A percentile compares a stretch with the other conserved stretches of the same genome.
Conservation (phyloP, 192 early-diverging fungal genomes). For the Gamsiella multidivaricata region DNA sequence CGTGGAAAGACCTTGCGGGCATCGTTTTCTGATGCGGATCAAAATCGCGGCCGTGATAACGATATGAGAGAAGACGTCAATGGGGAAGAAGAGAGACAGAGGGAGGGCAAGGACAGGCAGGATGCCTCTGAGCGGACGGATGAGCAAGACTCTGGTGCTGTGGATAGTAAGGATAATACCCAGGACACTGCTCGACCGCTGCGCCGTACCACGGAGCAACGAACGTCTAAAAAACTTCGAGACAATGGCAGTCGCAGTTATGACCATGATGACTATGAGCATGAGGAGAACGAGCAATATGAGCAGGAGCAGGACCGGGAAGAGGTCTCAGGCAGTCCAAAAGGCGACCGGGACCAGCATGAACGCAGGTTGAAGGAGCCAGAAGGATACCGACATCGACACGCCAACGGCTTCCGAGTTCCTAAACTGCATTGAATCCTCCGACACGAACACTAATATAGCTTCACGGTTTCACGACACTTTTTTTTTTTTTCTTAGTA, state of each 20-base stretch:
- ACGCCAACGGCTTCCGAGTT: constrained; percentile 1
- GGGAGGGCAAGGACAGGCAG: not conserved
- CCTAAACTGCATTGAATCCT: not conserved
- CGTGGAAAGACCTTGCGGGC: no score
- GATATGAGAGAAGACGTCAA: not conserved
- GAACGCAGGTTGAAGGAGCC: constrained; percentile 7
- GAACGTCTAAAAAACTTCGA: not conserved
- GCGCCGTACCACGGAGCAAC: not conserved
- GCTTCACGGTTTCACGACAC: no score
- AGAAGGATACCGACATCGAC: constrained; percentile 12
- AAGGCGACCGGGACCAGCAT: no score
- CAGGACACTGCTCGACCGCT: constrained; percentile 8
- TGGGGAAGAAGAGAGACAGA: not conserved
- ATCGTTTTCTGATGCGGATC: no score
- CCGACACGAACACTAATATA: not conserved
- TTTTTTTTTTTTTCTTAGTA: no score
- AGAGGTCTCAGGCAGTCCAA: no score
- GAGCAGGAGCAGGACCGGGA: no score
- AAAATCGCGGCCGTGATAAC: no score
- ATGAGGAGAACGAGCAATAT: not conserved
- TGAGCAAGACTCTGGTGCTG: not conserved
- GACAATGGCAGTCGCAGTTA: not conserved
- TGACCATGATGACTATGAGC: not conserved
- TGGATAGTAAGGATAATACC: not conserved
- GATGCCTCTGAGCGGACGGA: not conserved